These are phyloP conservation scores for Blastocystis sp. DNA, from an alignment of 352 stramenopile genomes.

Conservation along the genomic window DNA sequence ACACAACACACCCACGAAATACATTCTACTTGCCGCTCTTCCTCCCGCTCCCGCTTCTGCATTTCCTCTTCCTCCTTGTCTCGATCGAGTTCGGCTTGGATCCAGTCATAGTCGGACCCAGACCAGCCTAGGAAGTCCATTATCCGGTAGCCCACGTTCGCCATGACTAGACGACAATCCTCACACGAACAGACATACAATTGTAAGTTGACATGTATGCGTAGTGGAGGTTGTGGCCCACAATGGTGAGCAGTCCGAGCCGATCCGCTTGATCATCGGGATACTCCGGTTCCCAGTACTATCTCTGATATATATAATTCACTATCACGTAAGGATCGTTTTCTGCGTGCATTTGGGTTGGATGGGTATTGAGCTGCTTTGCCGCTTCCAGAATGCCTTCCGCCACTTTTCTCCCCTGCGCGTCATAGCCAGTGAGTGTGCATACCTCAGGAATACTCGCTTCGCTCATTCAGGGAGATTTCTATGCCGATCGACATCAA, in stretches of 20 bases:
- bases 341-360: neutral
- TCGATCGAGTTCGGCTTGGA: constrained; percentile 2
- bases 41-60: neutral
- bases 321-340: constrained; percentile 42
- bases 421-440: neutral
- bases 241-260: constrained; percentile 31
- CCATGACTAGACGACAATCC: constrained; percentile 9
- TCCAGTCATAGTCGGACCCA: constrained; percentile 50
- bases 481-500: constrained; percentile 14
- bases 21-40: constrained; percentile 2
- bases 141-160: constrained; percentile 44
- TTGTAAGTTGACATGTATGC: neutral
- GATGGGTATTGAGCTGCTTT: neutral
- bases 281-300: constrained; percentile 64
- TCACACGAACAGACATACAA: neutral
- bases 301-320: neutral
- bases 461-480: neutral
- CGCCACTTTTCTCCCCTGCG: constrained; percentile 15
- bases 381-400: constrained; percentile 34
- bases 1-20: neutral
- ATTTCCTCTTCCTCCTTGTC: constrained; percentile 4
- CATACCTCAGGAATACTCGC: neutral
- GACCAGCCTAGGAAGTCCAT: constrained; percentile 44
- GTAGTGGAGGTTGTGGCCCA: constrained; percentile 47
- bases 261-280: constrained; percentile 38